Conservation (phyloP, 345 rosid genomes). For the Abelmoschus esculentus region DNA sequence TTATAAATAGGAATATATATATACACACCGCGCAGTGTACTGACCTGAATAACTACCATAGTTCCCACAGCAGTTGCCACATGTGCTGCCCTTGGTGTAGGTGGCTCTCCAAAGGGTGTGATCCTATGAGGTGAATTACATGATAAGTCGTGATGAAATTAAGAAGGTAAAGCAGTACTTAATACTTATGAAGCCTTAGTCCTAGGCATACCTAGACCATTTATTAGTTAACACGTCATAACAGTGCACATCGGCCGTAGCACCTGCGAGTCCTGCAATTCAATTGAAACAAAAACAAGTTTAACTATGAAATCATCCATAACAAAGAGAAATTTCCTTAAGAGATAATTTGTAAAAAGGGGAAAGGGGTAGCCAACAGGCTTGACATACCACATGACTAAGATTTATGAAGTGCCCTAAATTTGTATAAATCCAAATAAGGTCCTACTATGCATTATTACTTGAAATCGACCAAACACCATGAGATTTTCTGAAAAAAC, state of each 20-base stretch:
- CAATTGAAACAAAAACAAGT: conserved; percentile 17
- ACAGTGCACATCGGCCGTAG: conserved; percentile 96
- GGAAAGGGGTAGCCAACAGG: neutral
- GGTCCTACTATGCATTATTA: neutral
- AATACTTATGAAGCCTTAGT: neutral
- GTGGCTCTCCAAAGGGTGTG: conserved; percentile 89
- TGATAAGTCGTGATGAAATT: neutral
- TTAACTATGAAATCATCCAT: neutral
- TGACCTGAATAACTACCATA: conserved; percentile 98
- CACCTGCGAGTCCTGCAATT: conserved; percentile 87
- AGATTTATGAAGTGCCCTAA: neutral
- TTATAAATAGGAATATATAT: neutral
- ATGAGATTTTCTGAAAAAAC: neutral
- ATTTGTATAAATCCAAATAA: neutral
- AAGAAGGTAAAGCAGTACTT: neutral
- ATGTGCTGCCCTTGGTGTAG: conserved; percentile 98
- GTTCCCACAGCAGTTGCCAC: conserved; percentile 98
- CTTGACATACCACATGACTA: conserved; percentile 4
- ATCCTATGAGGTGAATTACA: conserved; percentile 39
- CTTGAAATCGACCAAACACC: neutral
- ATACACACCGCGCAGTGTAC: neutral
- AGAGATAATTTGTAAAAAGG: neutral
- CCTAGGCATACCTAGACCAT: conserved; percentile 75
- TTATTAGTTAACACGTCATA: conserved; percentile 87
- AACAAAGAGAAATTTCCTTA: neutral